phyloP scores from a whole-genome alignment of 2,329 filamentous ascomycete genomes.

The Coleophoma crateriformis region DNA sequence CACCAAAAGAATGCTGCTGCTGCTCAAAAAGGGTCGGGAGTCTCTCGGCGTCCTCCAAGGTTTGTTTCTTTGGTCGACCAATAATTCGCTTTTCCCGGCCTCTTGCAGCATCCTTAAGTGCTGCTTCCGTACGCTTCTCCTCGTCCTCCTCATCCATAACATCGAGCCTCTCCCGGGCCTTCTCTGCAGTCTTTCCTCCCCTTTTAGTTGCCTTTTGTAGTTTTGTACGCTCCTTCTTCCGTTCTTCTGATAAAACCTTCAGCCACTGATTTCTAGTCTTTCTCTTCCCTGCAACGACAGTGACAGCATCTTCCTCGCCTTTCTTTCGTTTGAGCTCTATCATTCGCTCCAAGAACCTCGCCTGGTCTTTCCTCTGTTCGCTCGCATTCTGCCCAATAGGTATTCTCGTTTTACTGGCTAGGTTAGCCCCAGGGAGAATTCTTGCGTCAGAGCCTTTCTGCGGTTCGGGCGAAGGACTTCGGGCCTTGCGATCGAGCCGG shows the following conservation, averaged over 20 bases:
- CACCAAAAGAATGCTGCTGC: neutral
- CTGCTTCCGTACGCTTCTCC: neutral
- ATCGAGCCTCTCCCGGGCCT: slow-evolving; percentile 10
- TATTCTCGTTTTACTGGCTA: neutral
- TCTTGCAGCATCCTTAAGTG: too few relatives aligned
- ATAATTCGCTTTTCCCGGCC: too few relatives aligned
- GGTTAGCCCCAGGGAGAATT: neutral
- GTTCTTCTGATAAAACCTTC: slow-evolving; percentile 6
- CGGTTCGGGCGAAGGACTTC: neutral
- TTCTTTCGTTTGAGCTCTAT: slow-evolving; percentile 58
- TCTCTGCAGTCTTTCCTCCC: slow-evolving; percentile 2
- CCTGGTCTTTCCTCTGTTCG: slow-evolving; percentile 33
- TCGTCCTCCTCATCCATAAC: slow-evolving; percentile 15
- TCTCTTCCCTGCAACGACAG: slow-evolving; percentile 43
- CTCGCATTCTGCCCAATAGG: slow-evolving; percentile 20
- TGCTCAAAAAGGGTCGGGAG: neutral
- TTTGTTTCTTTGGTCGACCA: too few relatives aligned
- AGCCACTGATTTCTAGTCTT: slow-evolving; percentile 16
- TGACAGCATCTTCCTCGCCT: slow-evolving; percentile 62
- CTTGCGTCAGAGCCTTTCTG: slow-evolving; percentile 29
- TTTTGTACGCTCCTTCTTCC: slow-evolving; percentile 10
- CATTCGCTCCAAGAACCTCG: slow-evolving; percentile 57
- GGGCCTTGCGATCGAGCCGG: slow-evolving; percentile 37
- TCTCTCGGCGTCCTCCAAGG: neutral
- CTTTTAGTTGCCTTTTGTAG: slow-evolving; percentile 10